Conservation (phyloP, 2,329 filamentous ascomycete genomes). For the Pyrenochaeta sp. region DNA sequence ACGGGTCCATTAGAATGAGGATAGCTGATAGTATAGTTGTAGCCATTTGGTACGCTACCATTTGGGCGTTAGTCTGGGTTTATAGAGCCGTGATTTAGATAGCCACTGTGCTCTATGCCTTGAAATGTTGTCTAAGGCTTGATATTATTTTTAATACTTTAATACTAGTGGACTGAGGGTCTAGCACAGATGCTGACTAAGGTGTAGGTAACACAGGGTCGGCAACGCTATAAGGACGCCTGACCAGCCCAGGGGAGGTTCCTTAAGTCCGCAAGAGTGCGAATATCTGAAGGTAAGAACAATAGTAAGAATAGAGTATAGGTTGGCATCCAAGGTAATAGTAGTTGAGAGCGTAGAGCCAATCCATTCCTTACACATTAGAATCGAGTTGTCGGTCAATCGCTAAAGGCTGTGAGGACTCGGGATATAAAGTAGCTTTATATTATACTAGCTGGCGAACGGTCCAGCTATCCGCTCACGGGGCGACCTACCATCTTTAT, state of each 20-base stretch:
- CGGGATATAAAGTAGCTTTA: too few species aligned
- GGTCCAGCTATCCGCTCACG: too few species aligned
- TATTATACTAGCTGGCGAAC: too few species aligned
- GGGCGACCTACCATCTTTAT: too few species aligned
- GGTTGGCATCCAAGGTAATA: constrained; percentile 33
- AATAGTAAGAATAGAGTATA: too few species aligned
- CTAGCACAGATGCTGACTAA: constrained; percentile 7
- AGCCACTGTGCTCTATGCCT: constrained; percentile 48
- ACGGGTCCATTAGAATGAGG: constrained; percentile 39
- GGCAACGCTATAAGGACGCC: constrained; percentile 46
- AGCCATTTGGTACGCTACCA: constrained; percentile 44
- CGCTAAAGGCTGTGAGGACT: too few species aligned
- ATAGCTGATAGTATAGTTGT: constrained; percentile 41
- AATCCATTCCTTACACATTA: too few species aligned
- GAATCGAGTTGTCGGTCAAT: too few species aligned
- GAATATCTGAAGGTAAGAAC: constrained; percentile 43
- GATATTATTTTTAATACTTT: constrained; percentile 33
- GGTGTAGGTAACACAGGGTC: constrained; percentile 28
- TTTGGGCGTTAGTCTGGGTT: constrained; percentile 45
- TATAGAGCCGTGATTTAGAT: constrained; percentile 41
- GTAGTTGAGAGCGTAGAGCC: too few species aligned
- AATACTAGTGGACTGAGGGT: constrained; percentile 35
- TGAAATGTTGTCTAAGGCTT: constrained; percentile 36
- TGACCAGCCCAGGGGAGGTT: constrained; percentile 44
- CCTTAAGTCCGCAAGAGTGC: constrained; percentile 43